Conservation (phyloP, 202 grass and related monocot genomes). For the Eragrostis tef region DNA sequence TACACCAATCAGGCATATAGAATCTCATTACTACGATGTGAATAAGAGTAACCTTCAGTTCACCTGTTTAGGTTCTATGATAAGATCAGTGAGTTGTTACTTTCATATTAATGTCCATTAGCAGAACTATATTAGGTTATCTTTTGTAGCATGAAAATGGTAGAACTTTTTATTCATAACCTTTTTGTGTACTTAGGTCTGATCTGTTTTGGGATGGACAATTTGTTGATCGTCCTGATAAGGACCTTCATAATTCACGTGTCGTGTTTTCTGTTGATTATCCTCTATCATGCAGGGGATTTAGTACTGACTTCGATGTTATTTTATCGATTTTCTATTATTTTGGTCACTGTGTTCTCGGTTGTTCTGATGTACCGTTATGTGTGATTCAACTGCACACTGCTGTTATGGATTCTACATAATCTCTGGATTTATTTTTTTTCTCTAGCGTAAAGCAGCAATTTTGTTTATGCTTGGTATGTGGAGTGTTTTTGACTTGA, state of each 20-base stretch:
- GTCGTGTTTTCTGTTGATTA: not conserved
- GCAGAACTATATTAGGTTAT: not conserved
- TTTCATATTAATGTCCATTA: not conserved
- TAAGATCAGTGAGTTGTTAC: not conserved
- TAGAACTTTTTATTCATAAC: not conserved
- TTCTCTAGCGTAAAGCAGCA: not conserved
- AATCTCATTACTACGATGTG: not conserved
- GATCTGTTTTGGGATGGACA: not conserved
- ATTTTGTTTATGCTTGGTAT: not conserved
- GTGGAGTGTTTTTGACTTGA: constrained; percentile 5
- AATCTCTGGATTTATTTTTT: not conserved
- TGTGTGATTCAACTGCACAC: not conserved
- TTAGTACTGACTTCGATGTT: not conserved
- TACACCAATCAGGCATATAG: not conserved
- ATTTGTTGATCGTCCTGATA: not conserved
- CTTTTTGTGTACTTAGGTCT: not conserved
- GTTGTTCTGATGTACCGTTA: not conserved
- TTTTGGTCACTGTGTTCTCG: not conserved
- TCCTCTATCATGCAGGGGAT: not conserved
- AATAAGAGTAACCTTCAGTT: not conserved
- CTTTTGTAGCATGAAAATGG: not conserved
- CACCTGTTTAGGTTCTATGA: not conserved
- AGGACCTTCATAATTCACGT: not conserved
- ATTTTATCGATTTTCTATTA: not conserved
- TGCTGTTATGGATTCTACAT: not conserved